phyloP scores from a whole-genome alignment of 495 filamentous ascomycete genomes.

The Copromyces sp. region DNA sequence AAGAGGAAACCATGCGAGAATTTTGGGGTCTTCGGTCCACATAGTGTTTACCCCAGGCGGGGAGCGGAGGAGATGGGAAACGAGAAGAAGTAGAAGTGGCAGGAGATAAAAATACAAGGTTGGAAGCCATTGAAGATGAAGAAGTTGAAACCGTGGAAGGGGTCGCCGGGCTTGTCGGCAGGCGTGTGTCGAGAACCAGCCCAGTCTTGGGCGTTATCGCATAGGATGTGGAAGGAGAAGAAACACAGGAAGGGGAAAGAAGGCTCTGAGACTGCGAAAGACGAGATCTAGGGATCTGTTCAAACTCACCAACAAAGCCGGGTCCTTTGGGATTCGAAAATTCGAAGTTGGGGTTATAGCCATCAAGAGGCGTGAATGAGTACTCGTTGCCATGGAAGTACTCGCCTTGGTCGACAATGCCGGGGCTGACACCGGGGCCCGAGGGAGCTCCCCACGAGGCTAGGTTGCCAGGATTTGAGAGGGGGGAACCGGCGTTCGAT shows the following conservation, averaged over 20 bases:
- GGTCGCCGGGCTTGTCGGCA: slow-evolving; percentile 21
- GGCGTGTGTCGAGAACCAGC: slow-evolving; percentile 24
- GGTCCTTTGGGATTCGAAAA: slow-evolving; percentile 41
- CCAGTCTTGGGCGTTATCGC: slow-evolving; percentile 13
- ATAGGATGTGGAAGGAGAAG: slow-evolving; percentile 25
- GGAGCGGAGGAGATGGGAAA: slow-evolving; percentile 26
- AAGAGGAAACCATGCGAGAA: slow-evolving; percentile 23
- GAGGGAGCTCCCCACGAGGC: slow-evolving; percentile 45
- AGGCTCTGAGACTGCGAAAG: slow-evolving; percentile 4
- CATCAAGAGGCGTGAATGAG: slow-evolving; percentile 37
- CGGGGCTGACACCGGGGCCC: slow-evolving; percentile 55
- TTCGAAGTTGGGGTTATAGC: slow-evolving; percentile 46
- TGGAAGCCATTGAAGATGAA: slow-evolving; percentile 14
- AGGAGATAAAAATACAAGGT: slow-evolving; percentile 41
- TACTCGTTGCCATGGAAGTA: slow-evolving; percentile 50
- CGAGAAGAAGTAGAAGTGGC: slow-evolving; percentile 36
- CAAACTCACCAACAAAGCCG: slow-evolving; percentile 73
- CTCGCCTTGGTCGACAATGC: slow-evolving; percentile 52
- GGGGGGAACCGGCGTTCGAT: slow-evolving; percentile 74
- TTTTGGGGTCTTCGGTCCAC: slow-evolving; percentile 15
- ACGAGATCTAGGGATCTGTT: slow-evolving; percentile 23
- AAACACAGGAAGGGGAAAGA: slow-evolving; percentile 16
- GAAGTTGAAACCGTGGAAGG: slow-evolving; percentile 20
- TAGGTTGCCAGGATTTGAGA: slow-evolving; percentile 51
- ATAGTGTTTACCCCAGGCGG: slow-evolving; percentile 22